Evolutionary conservation across 441 rosid species (phyloP), one percentile per base, ranked within the genome.

Genomic region (Daphne laureola): DNA sequence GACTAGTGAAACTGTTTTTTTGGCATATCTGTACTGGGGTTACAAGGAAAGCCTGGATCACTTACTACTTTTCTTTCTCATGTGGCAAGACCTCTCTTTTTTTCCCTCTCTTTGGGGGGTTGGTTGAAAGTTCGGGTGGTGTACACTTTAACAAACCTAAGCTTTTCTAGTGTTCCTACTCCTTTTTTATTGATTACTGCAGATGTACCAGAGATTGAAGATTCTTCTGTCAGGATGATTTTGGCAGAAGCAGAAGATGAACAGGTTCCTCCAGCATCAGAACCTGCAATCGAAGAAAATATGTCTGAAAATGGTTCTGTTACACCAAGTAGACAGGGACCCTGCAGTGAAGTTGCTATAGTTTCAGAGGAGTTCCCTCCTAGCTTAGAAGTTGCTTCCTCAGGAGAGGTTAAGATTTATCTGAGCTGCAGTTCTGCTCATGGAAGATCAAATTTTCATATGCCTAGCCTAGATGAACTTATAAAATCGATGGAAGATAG

Each of bases 401-500:
- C 91, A 5, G 95, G 96, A 71, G 98, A 86, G 74, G 95, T 88
- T 79, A 86, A 84, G 77, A 72, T 88, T 58, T 81, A 75, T 73
- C 67, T 92, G 43, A 82, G 80, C 69, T 92, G 77, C 76, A 65
- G 67, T 65, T 73, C 84, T 74, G 56, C 79, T 64, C 53, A 68
- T 67, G 81, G 78, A 68, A 74, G 74, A 43, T 69, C 78, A 23
- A 75, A 70, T 64, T 67, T 70, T 50, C 83, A 61, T 55, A 58
- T 78, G 76, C 93, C 93, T 70, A 73, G 70, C 70, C 62, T 75
- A 67, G 87, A 87, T 58, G 87, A 78, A 36, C 82, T 88, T 61
- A 74, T 81, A 64, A 76, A 73, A 76, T 74, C 67, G 55, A 74
- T 82, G 89, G 86, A 86, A 68, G 86, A 78, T 59, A 80, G 72